These are phyloP conservation scores for Curvularia hawaiiensis DNA, from an alignment of 2,329 filamentous ascomycete genomes.

Conservation along the genomic window DNA sequence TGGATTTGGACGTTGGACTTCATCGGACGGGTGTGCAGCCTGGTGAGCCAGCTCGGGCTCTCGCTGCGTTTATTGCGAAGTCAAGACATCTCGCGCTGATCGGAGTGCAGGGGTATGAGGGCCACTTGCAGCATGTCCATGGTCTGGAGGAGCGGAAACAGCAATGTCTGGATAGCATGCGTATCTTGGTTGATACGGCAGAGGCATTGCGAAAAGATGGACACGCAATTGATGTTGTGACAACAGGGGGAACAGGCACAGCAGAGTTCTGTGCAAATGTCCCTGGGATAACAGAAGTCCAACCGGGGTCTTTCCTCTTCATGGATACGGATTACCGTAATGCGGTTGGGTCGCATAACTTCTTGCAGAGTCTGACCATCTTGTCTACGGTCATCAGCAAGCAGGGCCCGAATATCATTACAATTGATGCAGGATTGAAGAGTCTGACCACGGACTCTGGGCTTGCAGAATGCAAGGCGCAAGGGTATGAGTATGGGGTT, in stretches of 20 bases:
- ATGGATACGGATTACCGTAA: constrained; percentile 64
- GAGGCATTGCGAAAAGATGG: constrained; percentile 50
- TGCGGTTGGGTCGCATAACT: constrained; percentile 54
- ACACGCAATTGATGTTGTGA: constrained; percentile 56
- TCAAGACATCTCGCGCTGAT: constrained; percentile 52
- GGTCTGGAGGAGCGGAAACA: constrained; percentile 49
- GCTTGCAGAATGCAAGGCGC: constrained; percentile 53
- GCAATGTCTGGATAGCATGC: constrained; percentile 55
- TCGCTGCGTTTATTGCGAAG: constrained; percentile 49
- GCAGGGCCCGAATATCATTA: constrained; percentile 52
- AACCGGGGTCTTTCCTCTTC: constrained; percentile 62
- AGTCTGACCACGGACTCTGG: constrained; percentile 59
- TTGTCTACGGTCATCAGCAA: constrained; percentile 57
- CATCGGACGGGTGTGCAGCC: constrained; percentile 57
- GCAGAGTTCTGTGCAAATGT: constrained; percentile 59
- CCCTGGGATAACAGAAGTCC: constrained; percentile 59
- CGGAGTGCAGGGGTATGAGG: constrained; percentile 60
- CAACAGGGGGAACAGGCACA: constrained; percentile 59
- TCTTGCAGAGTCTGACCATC: constrained; percentile 56
- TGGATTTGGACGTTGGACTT: constrained; percentile 59
- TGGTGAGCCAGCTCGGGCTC: constrained; percentile 47
- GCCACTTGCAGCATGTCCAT: constrained; percentile 60
- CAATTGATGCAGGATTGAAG: constrained; percentile 59
- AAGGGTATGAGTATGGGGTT: constrained; percentile 51
- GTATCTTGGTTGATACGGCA: constrained; percentile 51